These are phyloP conservation scores for Auricularia sp. DNA, from an alignment of 768 basidiomycete species.

Conservation along the genomic window DNA sequence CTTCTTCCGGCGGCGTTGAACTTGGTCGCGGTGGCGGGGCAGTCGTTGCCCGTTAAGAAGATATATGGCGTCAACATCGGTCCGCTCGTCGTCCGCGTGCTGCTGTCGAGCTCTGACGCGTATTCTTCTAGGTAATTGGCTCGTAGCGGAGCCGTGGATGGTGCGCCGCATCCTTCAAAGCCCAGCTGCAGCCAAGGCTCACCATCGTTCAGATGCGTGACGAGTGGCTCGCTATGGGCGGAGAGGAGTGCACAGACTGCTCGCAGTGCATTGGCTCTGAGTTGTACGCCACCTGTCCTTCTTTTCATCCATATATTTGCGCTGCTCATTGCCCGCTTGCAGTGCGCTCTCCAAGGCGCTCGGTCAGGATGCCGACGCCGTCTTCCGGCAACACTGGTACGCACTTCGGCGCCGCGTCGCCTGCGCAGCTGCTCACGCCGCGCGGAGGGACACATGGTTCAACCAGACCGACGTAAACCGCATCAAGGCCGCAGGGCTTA, in stretches of 20 bases:
- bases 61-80: conserved; percentile 68
- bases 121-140: conserved; percentile 32
- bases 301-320: background rate
- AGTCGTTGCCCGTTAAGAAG: conserved; percentile 22
- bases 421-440: background rate
- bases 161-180: conserved; percentile 25
- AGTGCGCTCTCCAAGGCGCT: conserved; percentile 54
- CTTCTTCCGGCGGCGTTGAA: background rate
- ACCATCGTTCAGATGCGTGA: background rate
- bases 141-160: conserved; percentile 78
- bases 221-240: conserved; percentile 73
- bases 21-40: background rate
- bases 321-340: background rate
- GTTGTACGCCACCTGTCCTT: conserved; percentile 34
- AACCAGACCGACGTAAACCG: conserved; percentile 46
- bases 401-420: background rate
- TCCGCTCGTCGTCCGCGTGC: conserved; percentile 20
- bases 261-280: conserved; percentile 55
- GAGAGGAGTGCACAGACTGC: conserved; percentile 48
- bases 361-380: conserved; percentile 45
- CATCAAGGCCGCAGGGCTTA: conserved; percentile 48
- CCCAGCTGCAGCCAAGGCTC: background rate
- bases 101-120: background rate
- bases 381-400: conserved; percentile 61
- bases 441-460: conserved; percentile 58